Base-by-base conservation (phyloP, 129 eudicot species). In the Flaveria trinervia region DNA sequence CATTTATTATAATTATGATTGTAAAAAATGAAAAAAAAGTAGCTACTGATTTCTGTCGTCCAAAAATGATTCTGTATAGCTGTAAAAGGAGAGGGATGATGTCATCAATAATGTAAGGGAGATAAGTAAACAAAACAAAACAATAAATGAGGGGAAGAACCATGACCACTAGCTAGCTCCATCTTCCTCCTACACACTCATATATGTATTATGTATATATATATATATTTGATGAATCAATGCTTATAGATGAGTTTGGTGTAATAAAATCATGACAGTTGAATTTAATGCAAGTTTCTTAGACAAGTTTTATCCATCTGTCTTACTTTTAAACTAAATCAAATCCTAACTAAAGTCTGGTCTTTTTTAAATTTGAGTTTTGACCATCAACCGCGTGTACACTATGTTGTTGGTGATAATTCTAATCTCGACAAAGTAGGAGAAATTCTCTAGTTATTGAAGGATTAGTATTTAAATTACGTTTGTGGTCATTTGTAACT, bases 101-200 rank as follows among this genome's bases (percentile, higher is more conserved):
- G 78, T 39, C 39, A 28, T 46, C 78, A 79, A 79, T 79, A 64
- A 79, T 79, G 83, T 79, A 72, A 52, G 4, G 73, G 22, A 72
- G 78, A 64, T 80, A 36, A 64, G 62, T 44, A 44, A 7, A 46
- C 22, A 20, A 25, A 77, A 68, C 52, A 73, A 28, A 55, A 68
- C 74, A 80, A 65, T 80, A 74, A 80, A 80, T 74, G 83, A 79
- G 52, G 43, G n/a, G 26, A 72, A 72, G 57, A 71, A 71, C 56
- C 14, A 79, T 79, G 84, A 80, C 70, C 80, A 13, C 68, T 61
- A 61, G 68, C 44, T 61, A 61, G 65, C 62, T 73, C 79, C 71
- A 56, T 73, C 84, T 73, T 80, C 79, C 79, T 73, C 80, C 75
- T 66, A 80, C 70, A 73, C 72, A 79, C 60, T 73, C 20, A 54